Evolutionary conservation across 2,329 filamentous ascomycete species (phyloP).

Genomic region (Plectosphaerella cucumerina): DNA sequence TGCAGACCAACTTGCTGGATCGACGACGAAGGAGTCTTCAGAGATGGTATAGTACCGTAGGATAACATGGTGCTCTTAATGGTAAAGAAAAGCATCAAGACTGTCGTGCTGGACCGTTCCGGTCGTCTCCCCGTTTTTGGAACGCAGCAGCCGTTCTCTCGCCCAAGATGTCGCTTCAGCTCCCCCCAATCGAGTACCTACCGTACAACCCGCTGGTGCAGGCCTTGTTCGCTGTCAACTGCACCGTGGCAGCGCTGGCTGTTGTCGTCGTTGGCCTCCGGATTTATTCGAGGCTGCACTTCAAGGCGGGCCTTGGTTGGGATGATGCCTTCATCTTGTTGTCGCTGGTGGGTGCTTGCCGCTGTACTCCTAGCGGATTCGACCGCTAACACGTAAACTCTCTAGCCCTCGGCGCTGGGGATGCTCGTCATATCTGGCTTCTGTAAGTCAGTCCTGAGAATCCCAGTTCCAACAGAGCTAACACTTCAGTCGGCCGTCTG

Average conservation of each 20-base stretch:
- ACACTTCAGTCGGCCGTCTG: constrained; percentile 13
- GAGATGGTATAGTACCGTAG: too few relatives aligned
- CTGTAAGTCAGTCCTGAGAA: constrained; percentile 16
- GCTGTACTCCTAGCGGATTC: not conserved
- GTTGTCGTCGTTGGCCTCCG: constrained; percentile 17
- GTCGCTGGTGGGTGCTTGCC: constrained; percentile 13
- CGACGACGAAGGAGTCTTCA: not conserved
- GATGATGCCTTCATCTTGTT: constrained; percentile 32
- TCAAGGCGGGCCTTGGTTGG: constrained; percentile 21
- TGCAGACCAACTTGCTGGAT: not conserved
- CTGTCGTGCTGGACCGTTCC: too few relatives aligned
- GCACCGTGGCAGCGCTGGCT: constrained; percentile 14
- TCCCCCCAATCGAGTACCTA: not conserved
- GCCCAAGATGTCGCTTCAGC: not conserved
- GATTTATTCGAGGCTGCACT: constrained; percentile 17
- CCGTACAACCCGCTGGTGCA: constrained; percentile 13
- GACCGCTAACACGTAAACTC: not conserved
- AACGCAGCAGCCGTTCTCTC: constrained; percentile 1
- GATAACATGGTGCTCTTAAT: too few relatives aligned
- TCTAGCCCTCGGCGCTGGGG: constrained; percentile 18
- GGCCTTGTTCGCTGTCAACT: constrained; percentile 20
- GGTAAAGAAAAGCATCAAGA: too few relatives aligned
- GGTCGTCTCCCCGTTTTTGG: constrained; percentile 3
- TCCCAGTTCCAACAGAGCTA: not conserved
- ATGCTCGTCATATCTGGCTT: constrained; percentile 24